Evolutionary conservation across 108 stramenopile species (phyloP).

Genomic region (Skeletonema menzelii): DNA sequence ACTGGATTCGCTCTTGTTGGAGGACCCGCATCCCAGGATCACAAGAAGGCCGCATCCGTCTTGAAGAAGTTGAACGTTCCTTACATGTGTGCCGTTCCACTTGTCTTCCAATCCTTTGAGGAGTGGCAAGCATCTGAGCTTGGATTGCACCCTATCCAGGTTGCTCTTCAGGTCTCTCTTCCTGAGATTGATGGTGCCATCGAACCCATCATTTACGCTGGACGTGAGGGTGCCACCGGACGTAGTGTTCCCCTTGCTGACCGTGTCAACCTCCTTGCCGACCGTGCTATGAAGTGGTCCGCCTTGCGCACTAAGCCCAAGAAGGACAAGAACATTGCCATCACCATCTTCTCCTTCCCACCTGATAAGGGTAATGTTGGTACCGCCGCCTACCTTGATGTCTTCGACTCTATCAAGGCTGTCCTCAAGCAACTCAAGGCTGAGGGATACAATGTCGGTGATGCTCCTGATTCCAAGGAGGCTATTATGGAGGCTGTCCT

Average conservation of each 20-base stretch:
- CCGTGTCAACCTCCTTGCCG: slow-evolving; percentile 93
- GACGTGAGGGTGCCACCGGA: slow-evolving; percentile 96
- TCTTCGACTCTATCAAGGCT: slow-evolving; percentile 96
- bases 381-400: slow-evolving; percentile 97
- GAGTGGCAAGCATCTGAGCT: slow-evolving; percentile 97
- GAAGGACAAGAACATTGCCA: slow-evolving; percentile 93
- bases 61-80: slow-evolving; percentile 89
- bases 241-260: slow-evolving; percentile 93
- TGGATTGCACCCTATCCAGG: slow-evolving; percentile 96
- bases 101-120: slow-evolving; percentile 98
- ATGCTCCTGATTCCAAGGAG: slow-evolving; percentile 79
- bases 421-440: slow-evolving; percentile 85
- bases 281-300: slow-evolving; percentile 92
- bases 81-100: slow-evolving; percentile 96
- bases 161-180: slow-evolving; percentile 95
- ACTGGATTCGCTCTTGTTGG: slow-evolving; percentile 97
- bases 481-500: slow-evolving; percentile 87
- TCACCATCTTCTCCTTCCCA: slow-evolving; percentile 97
- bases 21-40: slow-evolving; percentile 96
- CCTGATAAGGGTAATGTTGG: slow-evolving; percentile 99
- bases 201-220: slow-evolving; percentile 96
- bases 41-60: slow-evolving; percentile 91
- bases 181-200: slow-evolving; percentile 98
- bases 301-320: slow-evolving; percentile 82
- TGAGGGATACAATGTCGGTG: slow-evolving; percentile 92